Percentiles rank a stretch among this genome's conserved stretches.
Conservation (phyloP, 208 protist species). For the Wallacemonas sp. region DNA sequence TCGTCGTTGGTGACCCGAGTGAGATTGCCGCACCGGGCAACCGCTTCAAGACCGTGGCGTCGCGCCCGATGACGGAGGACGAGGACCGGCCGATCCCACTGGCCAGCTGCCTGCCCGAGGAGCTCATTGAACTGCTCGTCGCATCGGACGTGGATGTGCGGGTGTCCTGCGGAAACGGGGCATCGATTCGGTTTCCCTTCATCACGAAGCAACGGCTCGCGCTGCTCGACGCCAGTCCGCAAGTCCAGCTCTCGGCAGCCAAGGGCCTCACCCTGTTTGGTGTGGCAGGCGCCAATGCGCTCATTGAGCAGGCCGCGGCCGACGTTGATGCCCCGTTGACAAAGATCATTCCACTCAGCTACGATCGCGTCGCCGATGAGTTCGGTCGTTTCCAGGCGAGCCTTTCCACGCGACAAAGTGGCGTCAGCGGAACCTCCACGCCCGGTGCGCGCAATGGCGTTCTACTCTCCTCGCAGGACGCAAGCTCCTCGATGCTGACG, state of each 20-base stretch:
- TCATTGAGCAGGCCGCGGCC: constrained; percentile 51
- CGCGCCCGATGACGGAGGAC: neutral
- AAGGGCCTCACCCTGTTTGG: constrained; percentile 62
- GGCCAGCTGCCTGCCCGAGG: constrained; percentile 10
- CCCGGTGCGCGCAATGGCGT: neutral
- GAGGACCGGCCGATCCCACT: constrained; percentile 3
- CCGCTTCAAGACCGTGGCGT: neutral
- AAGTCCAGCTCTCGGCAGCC: constrained; percentile 53
- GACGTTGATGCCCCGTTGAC: constrained; percentile 30
- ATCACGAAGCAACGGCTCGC: constrained; percentile 65
- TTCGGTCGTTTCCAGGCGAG: constrained; percentile 25
- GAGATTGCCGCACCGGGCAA: neutral
- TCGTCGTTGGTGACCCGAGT: neutral
- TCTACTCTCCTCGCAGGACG: neutral
- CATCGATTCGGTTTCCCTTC: constrained; percentile 55
- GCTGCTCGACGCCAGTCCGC: constrained; percentile 44
- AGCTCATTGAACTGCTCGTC: constrained; percentile 19
- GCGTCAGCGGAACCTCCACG: neutral
- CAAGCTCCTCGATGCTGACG: neutral
- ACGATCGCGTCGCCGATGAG: constrained; percentile 38
- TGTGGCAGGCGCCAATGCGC: constrained; percentile 51
- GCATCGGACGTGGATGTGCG: constrained; percentile 33
- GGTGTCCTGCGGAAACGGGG: constrained; percentile 21
- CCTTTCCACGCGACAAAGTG: neutral
- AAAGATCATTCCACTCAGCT: constrained; percentile 54